Base-by-base conservation (phyloP, 345 rosid genomes). In the Moricandia moricandioides region DNA sequence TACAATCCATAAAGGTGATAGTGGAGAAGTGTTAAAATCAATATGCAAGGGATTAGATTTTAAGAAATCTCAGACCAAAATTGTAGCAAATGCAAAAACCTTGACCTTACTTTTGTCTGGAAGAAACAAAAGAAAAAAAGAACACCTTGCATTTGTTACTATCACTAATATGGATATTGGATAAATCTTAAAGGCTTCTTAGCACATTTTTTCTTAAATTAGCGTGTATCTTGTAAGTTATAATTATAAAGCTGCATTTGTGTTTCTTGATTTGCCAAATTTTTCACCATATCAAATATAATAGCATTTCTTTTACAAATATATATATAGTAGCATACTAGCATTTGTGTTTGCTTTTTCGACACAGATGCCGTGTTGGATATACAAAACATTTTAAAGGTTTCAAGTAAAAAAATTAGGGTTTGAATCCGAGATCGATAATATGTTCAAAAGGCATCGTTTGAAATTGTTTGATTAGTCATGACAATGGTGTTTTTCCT, bases 101-200 rank as follows among this genome's bases (percentile, higher is more conserved):
- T 40, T 17, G 29, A 62, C 31, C 12, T 39, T 13, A 40, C 11
- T 17, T 34, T 35, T 62, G 27, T 63, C 33, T 63, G 6, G 67
- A 40, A 64, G 21, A 24, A 64, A 24, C 54, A 24, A 21, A 40
- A 37, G n/a, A 64, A 24, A 24, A 56, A 16, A 49, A n/a, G 11
- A 61, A 35, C 13, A n/a, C n/a, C n/a, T n/a, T n/a, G n/a, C n/a
- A n/a, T n/a, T n/a, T n/a, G n/a, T n/a, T n/a, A 30, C 40, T 66
- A 59, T 49, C 70, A 67, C 59, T 30, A 47, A 29, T 49, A 65
- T 65, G 18, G 17, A 34, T 55, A 18, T 34, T 69, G 21, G 72
- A 54, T 68, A 13, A 68, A 68, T 21, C 12, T 67, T 16, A 17
- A 49, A 66, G 18, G 18, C 39, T 45, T 47, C 57, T 4, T 45